Conservation (phyloP, 225 moss, liverwort and hornwort genomes). For the Asterella californica region DNA sequence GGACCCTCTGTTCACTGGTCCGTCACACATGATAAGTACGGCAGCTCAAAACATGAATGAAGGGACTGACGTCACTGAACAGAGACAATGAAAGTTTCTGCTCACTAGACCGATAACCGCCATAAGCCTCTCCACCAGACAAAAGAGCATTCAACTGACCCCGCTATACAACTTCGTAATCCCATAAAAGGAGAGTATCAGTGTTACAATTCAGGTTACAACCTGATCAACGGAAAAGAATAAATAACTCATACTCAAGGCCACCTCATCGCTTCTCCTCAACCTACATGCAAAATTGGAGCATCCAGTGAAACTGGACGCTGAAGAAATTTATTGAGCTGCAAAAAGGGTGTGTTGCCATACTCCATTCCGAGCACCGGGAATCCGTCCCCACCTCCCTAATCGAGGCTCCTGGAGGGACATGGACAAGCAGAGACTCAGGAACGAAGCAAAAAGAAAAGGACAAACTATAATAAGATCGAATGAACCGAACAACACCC, state of each 20-base stretch:
- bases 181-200: not conserved
- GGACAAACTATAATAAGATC: not conserved
- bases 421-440: constrained; percentile 12
- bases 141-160: not conserved
- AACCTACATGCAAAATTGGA: constrained; percentile 41
- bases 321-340: constrained; percentile 13
- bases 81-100: too few species aligned
- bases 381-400: constrained; percentile 86
- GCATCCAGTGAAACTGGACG: constrained; percentile 1
- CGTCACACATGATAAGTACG: too few species aligned
- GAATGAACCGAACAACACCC: not conserved
- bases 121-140: not conserved
- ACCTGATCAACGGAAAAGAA: not conserved
- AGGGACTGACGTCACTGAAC: too few species aligned
- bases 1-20: too few species aligned
- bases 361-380: constrained; percentile 77
- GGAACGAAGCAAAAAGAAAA: not conserved
- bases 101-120: too few species aligned
- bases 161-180: not conserved
- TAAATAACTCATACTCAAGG: not conserved
- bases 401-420: constrained; percentile 87
- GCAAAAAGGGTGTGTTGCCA: constrained; percentile 66
- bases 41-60: too few species aligned
- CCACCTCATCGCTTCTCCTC: not conserved
- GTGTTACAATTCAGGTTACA: not conserved